Evolutionary conservation across 1,139 yeast species (phyloP), one percentile per base, ranked within the genome.

Genomic region (Yamadazyma spencermartinsiae): DNA sequence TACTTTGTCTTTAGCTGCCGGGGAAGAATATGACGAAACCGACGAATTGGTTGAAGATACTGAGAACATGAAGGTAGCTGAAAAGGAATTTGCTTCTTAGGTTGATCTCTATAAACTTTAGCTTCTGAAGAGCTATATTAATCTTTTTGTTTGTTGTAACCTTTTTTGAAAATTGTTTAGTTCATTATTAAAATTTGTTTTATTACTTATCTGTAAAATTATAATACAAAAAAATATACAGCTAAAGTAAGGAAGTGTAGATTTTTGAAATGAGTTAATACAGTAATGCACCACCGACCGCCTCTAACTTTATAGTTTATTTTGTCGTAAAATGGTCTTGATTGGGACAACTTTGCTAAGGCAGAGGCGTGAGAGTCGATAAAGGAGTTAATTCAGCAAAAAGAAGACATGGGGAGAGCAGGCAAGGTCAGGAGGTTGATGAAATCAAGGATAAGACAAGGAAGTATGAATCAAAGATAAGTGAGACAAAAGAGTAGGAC

Each of bases 1-100:
- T 61, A 79, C 89, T 49, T 75, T 84, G 57, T 81, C 89, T 12
- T 78, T 85, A 67, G 86, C 85, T 60, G 86, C 85, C 50, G 41
- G 40, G 42, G 86, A 81, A 38, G 77, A 77, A 48, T 82, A 76
- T 38, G 81, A 79, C 49, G 73, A 73, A 38, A 66, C 53, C 45
- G 72, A 67, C 35, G 84, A 75, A 40, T 80, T 77, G 50, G 79
- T 74, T 40, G 79, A 72, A 45, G 74, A 69, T 49, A 72, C 78
- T 50, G 75, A 75, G 53, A 59, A 74, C 61, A 65, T 77, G 69
- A 73, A 75, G 51, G 74, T 76, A 46, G 72, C 80, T 46, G 81
- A 76, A 60, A 68, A 68, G 54, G 69, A 71, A 52, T 72, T 45
- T 34, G 38, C 43, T 37, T 34, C 49, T 36, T 45, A 45, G 33